Percentiles rank a stretch among this genome's conserved stretches.
Evolutionary conservation across 1,284 basidiomycete species (phyloP).

Genomic region (Cutaneotrichosporon mucoides): DNA sequence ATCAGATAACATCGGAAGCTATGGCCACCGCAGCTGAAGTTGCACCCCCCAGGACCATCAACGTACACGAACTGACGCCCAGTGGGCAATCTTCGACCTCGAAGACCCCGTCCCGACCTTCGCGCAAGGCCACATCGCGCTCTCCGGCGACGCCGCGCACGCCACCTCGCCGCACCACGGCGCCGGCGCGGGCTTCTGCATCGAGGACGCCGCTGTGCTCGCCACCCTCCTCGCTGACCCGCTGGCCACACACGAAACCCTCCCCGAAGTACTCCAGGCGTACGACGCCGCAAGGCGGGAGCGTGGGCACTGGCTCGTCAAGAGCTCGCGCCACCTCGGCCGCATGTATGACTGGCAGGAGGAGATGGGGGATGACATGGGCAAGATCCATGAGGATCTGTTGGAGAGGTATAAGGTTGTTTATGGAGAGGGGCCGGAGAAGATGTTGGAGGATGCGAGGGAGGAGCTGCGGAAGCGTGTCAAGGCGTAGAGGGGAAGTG

Average conservation of each 20-base stretch:
- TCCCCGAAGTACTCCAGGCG: slow-evolving; percentile 9
- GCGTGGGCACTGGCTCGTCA: slow-evolving; percentile 19
- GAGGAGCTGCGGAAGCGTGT: neutral
- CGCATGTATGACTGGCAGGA: slow-evolving; percentile 23
- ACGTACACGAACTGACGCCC: neutral
- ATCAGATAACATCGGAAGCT: too few relatives aligned
- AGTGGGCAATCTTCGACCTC: slow-evolving; percentile 25
- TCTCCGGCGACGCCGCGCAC: slow-evolving; percentile 22
- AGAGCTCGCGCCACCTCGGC: slow-evolving; percentile 12
- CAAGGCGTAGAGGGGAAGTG: too few relatives aligned
- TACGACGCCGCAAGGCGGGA: slow-evolving; percentile 15
- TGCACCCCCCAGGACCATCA: too few relatives aligned
- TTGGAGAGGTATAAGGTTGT: slow-evolving; percentile 10
- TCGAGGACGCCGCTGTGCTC: slow-evolving; percentile 22
- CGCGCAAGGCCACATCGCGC: slow-evolving; percentile 8
- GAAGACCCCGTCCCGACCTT: slow-evolving; percentile 12
- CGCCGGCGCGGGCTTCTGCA: slow-evolving; percentile 22
- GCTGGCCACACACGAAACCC: neutral
- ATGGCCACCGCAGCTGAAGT: too few relatives aligned
- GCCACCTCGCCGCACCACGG: slow-evolving; percentile 25
- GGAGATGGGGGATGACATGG: slow-evolving; percentile 15
- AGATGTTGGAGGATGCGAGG: slow-evolving; percentile 7
- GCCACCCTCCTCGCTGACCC: slow-evolving; percentile 9
- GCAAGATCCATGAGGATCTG: slow-evolving; percentile 12
- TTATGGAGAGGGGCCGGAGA: slow-evolving; percentile 8